Base-by-base conservation (phyloP, 306 rosid genomes). In the Quercus alba region DNA sequence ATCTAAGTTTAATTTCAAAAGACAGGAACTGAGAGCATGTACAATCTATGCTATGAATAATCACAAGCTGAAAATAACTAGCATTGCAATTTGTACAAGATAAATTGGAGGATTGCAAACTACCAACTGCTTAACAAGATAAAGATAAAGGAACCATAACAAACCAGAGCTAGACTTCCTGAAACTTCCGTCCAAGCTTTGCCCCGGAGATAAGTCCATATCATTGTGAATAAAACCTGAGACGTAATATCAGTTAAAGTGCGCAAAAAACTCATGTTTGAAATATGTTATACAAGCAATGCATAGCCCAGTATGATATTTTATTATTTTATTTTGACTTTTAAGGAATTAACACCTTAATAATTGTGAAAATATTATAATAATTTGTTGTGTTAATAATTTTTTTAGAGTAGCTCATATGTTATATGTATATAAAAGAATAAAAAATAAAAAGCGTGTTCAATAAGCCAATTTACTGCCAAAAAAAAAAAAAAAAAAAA, bases 121-220 rank as follows among this genome's bases (percentile, higher is more conserved):
- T 38, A 51, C 23, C 41, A 71, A 56, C 55, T n/a, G 21, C 63
- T 81, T n/a, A 70, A 31, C 70, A 55, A 55, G 18, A 25, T 10
- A 83, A 44, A 6, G 56, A 64, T 70, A 81, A 28, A 28, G 77
- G 44, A 1, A 63, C 26, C 15, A 72, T 64, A 71, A 81, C 91
- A 66, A 77, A 92, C 94, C 89, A 61, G 97, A 90, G 80, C 83
- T 84, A 46, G 97, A 84, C 88, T 85, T 92, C 84, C 94, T 76
- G 88, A 90, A 92, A 87, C 98, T 92, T 79, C 92, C 92, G 81
- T 89, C 91, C 70, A 86, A 80, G 85, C 97, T 88, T 78, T 75
- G 89, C 56, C 86, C 92, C 21, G 93, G 88, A 81, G 97, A 92
- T 59, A 74, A 83, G 59, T 92, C 92, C 83, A 74, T 41, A 72